A percentile compares a stretch with the other conserved stretches of the same genome.
Evolutionary conservation across 306 rosid genomes (phyloP).

Genomic region (Prunus persica): DNA sequence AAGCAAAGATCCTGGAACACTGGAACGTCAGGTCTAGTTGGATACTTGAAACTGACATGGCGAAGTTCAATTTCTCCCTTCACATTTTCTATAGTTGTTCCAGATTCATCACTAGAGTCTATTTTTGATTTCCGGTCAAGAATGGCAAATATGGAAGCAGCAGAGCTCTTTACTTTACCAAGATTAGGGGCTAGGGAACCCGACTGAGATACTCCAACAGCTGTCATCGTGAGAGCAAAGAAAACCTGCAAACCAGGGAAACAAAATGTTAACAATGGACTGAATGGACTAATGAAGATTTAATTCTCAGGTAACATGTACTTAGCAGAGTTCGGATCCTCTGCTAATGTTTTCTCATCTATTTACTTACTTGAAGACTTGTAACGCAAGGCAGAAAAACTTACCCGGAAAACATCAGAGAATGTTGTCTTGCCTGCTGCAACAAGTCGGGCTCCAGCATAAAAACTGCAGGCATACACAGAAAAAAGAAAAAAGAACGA

Average conservation of each 20-base stretch:
- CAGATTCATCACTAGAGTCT: constrained; percentile 40
- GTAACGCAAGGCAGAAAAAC: background rate
- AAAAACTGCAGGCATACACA: constrained; percentile 50
- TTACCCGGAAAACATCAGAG: constrained; percentile 54
- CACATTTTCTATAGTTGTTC: constrained; percentile 27
- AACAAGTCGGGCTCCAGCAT: constrained; percentile 60
- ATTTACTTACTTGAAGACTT: background rate
- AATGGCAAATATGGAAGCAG: constrained; percentile 39
- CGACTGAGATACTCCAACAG: constrained; percentile 38
- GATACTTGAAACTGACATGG: constrained; percentile 44
- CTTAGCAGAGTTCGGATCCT: background rate
- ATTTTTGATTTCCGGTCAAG: constrained; percentile 36
- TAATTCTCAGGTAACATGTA: no score
- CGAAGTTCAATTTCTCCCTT: constrained; percentile 39
- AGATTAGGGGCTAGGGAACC: constrained; percentile 40
- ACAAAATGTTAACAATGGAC: background rate
- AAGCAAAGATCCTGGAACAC: constrained; percentile 41
- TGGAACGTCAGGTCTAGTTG: constrained; percentile 36
- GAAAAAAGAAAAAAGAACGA: constrained; percentile 47
- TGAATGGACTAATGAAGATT: background rate
- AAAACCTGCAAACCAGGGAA: constrained; percentile 35
- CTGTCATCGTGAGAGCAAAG: constrained; percentile 46
- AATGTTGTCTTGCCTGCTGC: constrained; percentile 39
- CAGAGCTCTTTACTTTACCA: constrained; percentile 37
- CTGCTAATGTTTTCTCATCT: no score